Conservation (phyloP, 768 basidiomycete genomes). For the Tricholomella constricta region DNA sequence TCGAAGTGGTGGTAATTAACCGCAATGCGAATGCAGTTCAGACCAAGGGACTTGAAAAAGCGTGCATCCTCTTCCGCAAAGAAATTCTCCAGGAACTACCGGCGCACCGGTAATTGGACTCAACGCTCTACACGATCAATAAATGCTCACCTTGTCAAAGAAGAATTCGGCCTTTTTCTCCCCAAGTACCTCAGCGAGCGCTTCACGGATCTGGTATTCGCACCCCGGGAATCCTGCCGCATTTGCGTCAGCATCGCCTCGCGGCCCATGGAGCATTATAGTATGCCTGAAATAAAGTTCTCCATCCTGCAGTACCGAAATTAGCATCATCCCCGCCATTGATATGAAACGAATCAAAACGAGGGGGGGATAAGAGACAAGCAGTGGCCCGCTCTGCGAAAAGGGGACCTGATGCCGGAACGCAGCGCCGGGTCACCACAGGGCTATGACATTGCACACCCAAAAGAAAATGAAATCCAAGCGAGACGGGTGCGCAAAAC, state of each 20-base stretch:
- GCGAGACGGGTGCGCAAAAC: too few relatives aligned
- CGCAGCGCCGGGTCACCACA: too few relatives aligned
- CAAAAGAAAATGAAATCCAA: too few relatives aligned
- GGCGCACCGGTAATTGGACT: neutral
- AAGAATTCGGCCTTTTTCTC: slow-evolving; percentile 71
- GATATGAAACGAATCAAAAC: too few relatives aligned
- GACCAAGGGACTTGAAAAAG: slow-evolving; percentile 76
- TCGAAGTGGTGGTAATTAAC: slow-evolving; percentile 80
- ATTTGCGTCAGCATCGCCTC: neutral
- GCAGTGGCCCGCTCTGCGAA: too few relatives aligned
- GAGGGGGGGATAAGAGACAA: too few relatives aligned
- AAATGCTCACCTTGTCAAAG: slow-evolving; percentile 69
- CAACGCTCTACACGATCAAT: too few relatives aligned
- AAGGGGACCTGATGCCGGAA: too few relatives aligned
- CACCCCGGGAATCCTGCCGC: slow-evolving; percentile 72
- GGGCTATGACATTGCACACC: too few relatives aligned
- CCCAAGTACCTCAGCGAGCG: slow-evolving; percentile 67
- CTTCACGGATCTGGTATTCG: slow-evolving; percentile 75
- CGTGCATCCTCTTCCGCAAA: slow-evolving; percentile 74
- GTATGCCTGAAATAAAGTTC: slow-evolving; percentile 67
- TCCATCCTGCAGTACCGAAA: too few relatives aligned
- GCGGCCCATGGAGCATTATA: too few relatives aligned
- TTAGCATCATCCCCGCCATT: too few relatives aligned
- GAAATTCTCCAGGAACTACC: slow-evolving; percentile 83
- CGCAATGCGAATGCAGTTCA: slow-evolving; percentile 78